These are phyloP conservation scores for Citrus australasica DNA, from an alignment of 345 rosid genomes.

Conservation along the genomic window DNA sequence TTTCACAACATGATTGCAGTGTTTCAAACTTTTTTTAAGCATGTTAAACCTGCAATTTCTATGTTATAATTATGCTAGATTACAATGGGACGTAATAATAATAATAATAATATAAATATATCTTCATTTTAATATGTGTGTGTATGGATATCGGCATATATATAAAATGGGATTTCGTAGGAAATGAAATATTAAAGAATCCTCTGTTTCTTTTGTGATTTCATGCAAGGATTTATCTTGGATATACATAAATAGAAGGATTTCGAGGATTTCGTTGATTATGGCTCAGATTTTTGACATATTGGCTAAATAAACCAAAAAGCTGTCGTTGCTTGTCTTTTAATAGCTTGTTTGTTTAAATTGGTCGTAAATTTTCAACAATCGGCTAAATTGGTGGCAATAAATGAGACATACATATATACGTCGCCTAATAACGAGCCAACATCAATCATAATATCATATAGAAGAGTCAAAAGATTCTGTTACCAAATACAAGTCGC, in stretches of 20 bases:
- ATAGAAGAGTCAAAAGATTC: no score
- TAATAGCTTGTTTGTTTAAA: not conserved
- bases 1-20: not conserved
- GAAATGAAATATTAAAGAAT: not conserved
- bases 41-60: no score
- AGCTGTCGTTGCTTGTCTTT: not conserved
- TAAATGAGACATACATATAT: no score
- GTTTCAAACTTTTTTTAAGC: not conserved
- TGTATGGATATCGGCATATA: no score
- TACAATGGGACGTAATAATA: no score
- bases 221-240: not conserved
- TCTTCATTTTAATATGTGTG: no score
- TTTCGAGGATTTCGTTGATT: not conserved
- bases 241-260: not conserved
- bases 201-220: not conserved
- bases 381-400: not conserved
- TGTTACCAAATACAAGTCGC: no score
- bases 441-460: no score
- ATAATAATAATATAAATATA: no score
- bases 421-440: no score
- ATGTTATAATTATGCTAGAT: no score
- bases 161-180: no score
- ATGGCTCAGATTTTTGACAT: not conserved
- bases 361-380: not conserved
- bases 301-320: not conserved